Evolutionary conservation across 306 rosid species (phyloP), one percentile per base, ranked within the genome.

Genomic region (Cicer chorassanicum): DNA sequence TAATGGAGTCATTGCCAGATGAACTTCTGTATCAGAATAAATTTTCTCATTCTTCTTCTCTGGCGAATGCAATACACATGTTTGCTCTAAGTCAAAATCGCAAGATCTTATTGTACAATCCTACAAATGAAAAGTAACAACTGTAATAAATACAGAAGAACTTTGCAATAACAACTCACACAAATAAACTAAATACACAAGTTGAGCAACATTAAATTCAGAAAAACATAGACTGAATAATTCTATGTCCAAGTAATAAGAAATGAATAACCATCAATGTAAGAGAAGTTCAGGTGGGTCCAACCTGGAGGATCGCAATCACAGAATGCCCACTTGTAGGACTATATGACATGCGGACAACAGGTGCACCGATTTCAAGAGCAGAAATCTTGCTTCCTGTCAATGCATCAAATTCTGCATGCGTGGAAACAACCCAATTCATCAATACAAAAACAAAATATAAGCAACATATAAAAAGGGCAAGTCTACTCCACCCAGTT

Each of bases 81-180:
- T 95, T 87, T 95, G 99, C 88, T 95, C 99, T 1, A 89, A 83
- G 85, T 92, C 98, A 85, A 95, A 95, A 86, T 95, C 99, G 82
- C 99, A 95, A 12, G 99, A 89, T 61, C 97, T 86, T 82, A 95
- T 78, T 51, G 99, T 95, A 84, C 98, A 92, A 84, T 95, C 99
- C 99, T 95, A 83, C 74, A 82, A 54, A 82, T 78, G 61, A 78
- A 75, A 78, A 50, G 41, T 14, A 77, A 69, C 45, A 8, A 10
- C 8, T 24, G 68, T 74, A 38, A 65, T 80, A 68, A 75, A 74
- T 65, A 29, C 2, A 73, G 62, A 59, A 67, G 64, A 78, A 63
- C 71, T 75, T 70, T 72, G 44, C 75, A 48, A 29, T 15, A 69
- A 61, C 44, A 66, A 55, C 42, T 44, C 59, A 8, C 42, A 81